phyloP scores from a whole-genome alignment of 805 yeast species.

The Naumovozyma castellii region DNA sequence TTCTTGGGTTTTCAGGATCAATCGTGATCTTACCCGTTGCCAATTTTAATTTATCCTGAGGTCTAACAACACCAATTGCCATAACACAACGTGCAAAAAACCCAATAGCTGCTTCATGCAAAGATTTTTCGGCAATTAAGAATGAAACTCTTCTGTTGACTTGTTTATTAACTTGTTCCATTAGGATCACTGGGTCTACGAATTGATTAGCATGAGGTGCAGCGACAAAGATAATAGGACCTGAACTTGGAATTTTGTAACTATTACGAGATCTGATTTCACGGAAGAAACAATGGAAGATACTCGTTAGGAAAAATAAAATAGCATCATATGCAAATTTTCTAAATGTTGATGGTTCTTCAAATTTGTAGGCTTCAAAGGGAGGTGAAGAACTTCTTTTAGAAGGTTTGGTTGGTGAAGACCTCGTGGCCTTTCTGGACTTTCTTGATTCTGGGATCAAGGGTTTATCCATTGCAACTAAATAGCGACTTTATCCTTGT shows the following conservation, averaged over 20 bases:
- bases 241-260: slow-evolving; percentile 54
- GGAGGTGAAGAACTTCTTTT: not conserved
- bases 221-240: slow-evolving; percentile 86
- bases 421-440: not conserved
- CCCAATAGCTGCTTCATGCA: slow-evolving; percentile 58
- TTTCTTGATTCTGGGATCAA: not conserved
- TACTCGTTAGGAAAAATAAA: slow-evolving; percentile 39
- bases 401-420: not conserved
- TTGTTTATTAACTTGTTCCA: slow-evolving; percentile 36
- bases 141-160: slow-evolving; percentile 66
- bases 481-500: not conserved
- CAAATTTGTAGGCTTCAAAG: slow-evolving; percentile 15
- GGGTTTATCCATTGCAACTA: slow-evolving; percentile 5
- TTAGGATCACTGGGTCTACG: slow-evolving; percentile 68
- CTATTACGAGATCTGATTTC: slow-evolving; percentile 88
- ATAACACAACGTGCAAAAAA: slow-evolving; percentile 60
- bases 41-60: slow-evolving; percentile 66
- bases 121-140: slow-evolving; percentile 73
- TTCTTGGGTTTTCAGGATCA: slow-evolving; percentile 30
- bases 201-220: slow-evolving; percentile 97
- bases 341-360: slow-evolving; percentile 33
- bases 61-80: slow-evolving; percentile 83
- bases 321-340: slow-evolving; percentile 42
- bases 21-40: slow-evolving; percentile 55
- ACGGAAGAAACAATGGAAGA: slow-evolving; percentile 68